Conservation (phyloP, 2,329 filamentous ascomycete species). For the Aspergillus ochraceus region DNA sequence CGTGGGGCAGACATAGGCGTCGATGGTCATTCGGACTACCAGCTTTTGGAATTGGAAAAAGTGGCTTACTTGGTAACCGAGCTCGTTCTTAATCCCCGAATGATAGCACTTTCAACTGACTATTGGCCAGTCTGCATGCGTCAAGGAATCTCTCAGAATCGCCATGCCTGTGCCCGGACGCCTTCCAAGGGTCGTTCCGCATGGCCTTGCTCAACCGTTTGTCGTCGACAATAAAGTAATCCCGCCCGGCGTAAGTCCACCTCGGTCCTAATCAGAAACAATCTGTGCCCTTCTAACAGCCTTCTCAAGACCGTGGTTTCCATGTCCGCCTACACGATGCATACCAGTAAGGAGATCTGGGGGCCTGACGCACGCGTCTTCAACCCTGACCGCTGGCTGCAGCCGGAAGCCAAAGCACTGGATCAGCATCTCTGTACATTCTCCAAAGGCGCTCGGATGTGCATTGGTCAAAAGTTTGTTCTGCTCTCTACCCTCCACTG, state of each 20-base stretch:
- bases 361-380: too few relatives aligned
- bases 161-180: slow-evolving; percentile 8
- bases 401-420: too few relatives aligned
- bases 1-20: background rate
- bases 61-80: slow-evolving; percentile 1
- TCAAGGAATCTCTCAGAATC: slow-evolving; percentile 13
- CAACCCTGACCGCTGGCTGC: too few relatives aligned
- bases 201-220: background rate
- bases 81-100: too few relatives aligned
- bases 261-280: too few relatives aligned
- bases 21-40: background rate
- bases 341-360: background rate
- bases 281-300: background rate
- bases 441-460: too few relatives aligned
- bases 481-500: too few relatives aligned
- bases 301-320: slow-evolving; percentile 1
- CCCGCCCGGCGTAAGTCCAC: slow-evolving; percentile 4
- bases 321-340: slow-evolving; percentile 10
- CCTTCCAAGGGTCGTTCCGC: slow-evolving; percentile 10
- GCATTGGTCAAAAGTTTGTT: too few relatives aligned
- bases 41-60: slow-evolving; percentile 5
- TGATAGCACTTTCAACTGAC: too few relatives aligned
- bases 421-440: too few relatives aligned
- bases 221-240: slow-evolving; percentile 6
- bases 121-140: background rate